Evolutionary conservation across 495 filamentous ascomycete genomes (phyloP).

Genomic region (Penicillium malachiteum): DNA sequence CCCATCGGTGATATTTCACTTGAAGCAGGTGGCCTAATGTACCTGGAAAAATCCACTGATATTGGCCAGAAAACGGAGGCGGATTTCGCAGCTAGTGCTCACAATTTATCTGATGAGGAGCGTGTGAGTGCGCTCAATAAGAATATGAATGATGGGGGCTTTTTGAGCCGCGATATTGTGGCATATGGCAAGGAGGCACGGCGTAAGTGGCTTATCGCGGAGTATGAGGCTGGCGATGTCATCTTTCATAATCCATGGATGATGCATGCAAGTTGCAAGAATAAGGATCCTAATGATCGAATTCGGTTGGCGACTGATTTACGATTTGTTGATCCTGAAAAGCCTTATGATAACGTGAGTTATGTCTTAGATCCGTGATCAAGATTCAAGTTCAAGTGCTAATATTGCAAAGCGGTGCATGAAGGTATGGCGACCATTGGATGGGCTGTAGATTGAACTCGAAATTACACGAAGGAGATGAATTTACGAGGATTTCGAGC

Average conservation of each 20-base stretch:
- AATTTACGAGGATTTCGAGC: too few species aligned
- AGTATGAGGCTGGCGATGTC: slow-evolving; percentile 55
- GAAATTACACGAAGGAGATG: too few species aligned
- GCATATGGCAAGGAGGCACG: background rate
- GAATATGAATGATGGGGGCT: slow-evolving; percentile 9
- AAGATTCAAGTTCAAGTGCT: too few species aligned
- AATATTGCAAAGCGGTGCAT: slow-evolving; percentile 19
- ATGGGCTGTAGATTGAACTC: slow-evolving; percentile 17
- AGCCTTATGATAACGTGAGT: slow-evolving; percentile 13
- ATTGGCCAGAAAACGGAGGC: too few species aligned
- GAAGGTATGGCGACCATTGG: slow-evolving; percentile 24
- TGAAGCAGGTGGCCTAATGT: too few species aligned
- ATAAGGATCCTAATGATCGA: slow-evolving; percentile 45
- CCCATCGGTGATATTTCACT: too few species aligned
- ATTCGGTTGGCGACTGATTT: slow-evolving; percentile 52
- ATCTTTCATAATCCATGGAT: slow-evolving; percentile 56
- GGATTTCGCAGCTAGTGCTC: too few species aligned
- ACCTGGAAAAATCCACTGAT: too few species aligned
- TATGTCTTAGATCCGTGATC: too few species aligned
- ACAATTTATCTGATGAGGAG: too few species aligned
- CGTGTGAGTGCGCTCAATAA: too few species aligned
- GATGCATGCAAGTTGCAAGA: slow-evolving; percentile 48
- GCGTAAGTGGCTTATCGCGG: slow-evolving; percentile 13
- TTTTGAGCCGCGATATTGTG: slow-evolving; percentile 8
- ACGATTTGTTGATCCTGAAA: slow-evolving; percentile 22